phyloP scores from a whole-genome alignment of 139 green algal genomes.

The Ulvella scutata region DNA sequence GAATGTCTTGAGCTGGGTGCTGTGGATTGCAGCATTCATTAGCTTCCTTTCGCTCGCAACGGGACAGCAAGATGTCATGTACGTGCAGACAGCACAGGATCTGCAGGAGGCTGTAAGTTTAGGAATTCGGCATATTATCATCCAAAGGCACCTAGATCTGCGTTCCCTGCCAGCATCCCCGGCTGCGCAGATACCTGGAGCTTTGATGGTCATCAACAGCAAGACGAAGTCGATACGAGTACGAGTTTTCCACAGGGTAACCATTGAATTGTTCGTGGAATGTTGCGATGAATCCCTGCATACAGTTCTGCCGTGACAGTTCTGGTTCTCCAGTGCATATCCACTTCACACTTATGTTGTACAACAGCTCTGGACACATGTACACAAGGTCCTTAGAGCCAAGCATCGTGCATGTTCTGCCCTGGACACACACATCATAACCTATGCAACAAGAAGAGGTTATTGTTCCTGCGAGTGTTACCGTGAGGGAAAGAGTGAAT shows the following conservation, averaged over 20 bases:
- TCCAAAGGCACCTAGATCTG: background rate
- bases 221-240: background rate
- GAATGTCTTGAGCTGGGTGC: too few relatives aligned
- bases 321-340: background rate
- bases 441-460: too few relatives aligned
- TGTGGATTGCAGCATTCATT: too few relatives aligned
- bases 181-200: background rate
- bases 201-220: background rate
- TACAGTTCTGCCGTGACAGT: too few relatives aligned
- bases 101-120: background rate
- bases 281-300: background rate
- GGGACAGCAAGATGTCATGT: background rate
- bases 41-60: too few relatives aligned
- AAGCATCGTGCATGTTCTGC: background rate
- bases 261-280: background rate
- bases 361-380: background rate
- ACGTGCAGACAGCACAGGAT: background rate
- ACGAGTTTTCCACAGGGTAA: background rate
- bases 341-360: background rate
- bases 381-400: background rate
- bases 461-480: too few relatives aligned
- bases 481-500: too few relatives aligned
- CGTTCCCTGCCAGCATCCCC: background rate
- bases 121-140: background rate
- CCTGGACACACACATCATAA: background rate